These are phyloP conservation scores for Parietaria judaica DNA, from an alignment of 306 rosid species.

Conservation along the genomic window DNA sequence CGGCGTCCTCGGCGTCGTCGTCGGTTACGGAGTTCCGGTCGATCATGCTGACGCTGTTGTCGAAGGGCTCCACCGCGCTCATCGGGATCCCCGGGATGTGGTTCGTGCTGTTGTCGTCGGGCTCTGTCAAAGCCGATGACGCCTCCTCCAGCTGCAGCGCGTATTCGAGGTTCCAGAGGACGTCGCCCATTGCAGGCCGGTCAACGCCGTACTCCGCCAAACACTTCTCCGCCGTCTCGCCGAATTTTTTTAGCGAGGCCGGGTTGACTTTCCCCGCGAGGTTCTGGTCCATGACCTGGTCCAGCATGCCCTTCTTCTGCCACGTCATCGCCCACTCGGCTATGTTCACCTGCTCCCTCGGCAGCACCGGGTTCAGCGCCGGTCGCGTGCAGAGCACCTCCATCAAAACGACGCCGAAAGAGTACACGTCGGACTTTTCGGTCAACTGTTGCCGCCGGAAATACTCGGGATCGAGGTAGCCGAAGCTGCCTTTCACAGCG, in stretches of 20 bases:
- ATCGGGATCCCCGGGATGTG: conserved; percentile 81
- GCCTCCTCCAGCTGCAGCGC: conserved; percentile 93
- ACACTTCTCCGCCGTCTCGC: conserved; percentile 95
- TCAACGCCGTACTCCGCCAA: conserved; percentile 86
- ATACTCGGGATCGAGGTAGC: conserved; percentile 97
- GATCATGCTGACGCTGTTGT: conserved; percentile 70
- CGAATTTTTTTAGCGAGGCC: conserved; percentile 86
- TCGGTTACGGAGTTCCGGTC: conserved; percentile 47
- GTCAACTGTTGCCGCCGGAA: conserved; percentile 95
- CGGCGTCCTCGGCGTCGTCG: conserved; percentile 62
- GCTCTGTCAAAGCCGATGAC: conserved; percentile 70
- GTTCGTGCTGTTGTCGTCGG: conserved; percentile 91
- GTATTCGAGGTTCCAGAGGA: conserved; percentile 89
- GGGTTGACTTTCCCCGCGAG: conserved; percentile 75
- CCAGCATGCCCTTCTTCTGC: conserved; percentile 97
- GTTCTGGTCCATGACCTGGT: conserved; percentile 85
- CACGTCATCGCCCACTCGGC: conserved; percentile 98
- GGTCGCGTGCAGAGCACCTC: conserved; percentile 98
- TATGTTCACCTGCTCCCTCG: conserved; percentile 89
- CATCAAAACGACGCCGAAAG: conserved; percentile 93
- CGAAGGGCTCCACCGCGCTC: conserved; percentile 64
- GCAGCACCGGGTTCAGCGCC: conserved; percentile 91
- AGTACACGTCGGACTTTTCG: conserved; percentile 94
- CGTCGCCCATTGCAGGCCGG: conserved; percentile 98
- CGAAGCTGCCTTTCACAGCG: conserved; percentile 96